Percentiles rank a stretch among this genome's conserved stretches.
Conservation (phyloP, 2,329 filamentous ascomycete species). For the Claviceps sp. region DNA sequence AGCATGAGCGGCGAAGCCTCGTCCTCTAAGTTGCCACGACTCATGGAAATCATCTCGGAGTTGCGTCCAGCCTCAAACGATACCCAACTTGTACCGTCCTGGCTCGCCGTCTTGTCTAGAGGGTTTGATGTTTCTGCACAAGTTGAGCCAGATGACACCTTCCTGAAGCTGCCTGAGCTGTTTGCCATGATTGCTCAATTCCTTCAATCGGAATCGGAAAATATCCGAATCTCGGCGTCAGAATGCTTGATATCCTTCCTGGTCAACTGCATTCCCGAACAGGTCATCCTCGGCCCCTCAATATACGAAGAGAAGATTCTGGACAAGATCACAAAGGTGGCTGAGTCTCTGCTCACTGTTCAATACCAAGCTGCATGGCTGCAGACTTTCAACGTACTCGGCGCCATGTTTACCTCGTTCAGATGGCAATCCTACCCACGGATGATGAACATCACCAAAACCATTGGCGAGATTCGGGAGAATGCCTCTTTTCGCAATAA, state of each 20-base stretch:
- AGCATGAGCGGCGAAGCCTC: slow-evolving; percentile 80
- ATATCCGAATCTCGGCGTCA: slow-evolving; percentile 86
- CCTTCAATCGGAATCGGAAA: slow-evolving; percentile 75
- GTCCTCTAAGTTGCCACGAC: slow-evolving; percentile 74
- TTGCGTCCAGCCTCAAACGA: slow-evolving; percentile 86
- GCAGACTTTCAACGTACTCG: slow-evolving; percentile 83
- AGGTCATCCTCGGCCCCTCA: slow-evolving; percentile 75
- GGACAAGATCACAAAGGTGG: slow-evolving; percentile 63
- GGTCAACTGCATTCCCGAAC: slow-evolving; percentile 74
- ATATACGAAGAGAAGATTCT: slow-evolving; percentile 85
- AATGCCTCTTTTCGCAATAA: slow-evolving; percentile 86
- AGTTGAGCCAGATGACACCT: slow-evolving; percentile 79
- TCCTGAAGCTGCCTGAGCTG: slow-evolving; percentile 74
- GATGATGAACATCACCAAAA: slow-evolving; percentile 60
- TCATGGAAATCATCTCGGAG: slow-evolving; percentile 85
- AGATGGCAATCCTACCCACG: slow-evolving; percentile 76
- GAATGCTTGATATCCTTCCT: slow-evolving; percentile 92
- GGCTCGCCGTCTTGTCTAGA: slow-evolving; percentile 89
- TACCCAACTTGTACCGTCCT: slow-evolving; percentile 84
- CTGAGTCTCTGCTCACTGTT: slow-evolving; percentile 65
- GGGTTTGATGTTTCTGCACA: slow-evolving; percentile 91
- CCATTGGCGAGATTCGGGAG: slow-evolving; percentile 73
- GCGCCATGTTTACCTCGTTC: slow-evolving; percentile 74
- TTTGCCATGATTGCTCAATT: slow-evolving; percentile 72
- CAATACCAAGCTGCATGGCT: slow-evolving; percentile 92